Base-by-base conservation (phyloP, 2,329 filamentous ascomycete species). In the Lecanoromycetidae sp. region DNA sequence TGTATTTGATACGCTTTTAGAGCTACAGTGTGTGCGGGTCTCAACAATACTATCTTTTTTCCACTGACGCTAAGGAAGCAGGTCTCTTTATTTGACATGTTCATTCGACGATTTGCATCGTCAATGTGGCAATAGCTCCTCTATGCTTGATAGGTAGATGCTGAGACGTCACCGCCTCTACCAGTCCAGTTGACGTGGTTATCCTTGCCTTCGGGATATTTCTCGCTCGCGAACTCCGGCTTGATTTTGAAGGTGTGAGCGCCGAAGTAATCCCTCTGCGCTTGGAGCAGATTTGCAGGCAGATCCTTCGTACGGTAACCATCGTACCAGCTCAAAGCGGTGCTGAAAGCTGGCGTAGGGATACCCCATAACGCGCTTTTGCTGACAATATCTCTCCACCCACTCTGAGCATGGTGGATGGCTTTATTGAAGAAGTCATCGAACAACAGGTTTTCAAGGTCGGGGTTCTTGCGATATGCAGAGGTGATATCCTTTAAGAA, bases 101-200 rank as follows among this genome's bases (percentile, higher is more conserved):
- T 38, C 10, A 32, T 25, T 46, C 43, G 25, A 46, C 19, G 36
- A 9, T 23, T 34, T 10, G 22, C 9, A 47, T 10, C 32, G 22
- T 33, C 5, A 22, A 5, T 12, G 26, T 47, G 37, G 30, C 22
- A 15, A 32, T 41, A 26, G 2, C 19, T 25, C 7, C 29, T 56
- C 76, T 93, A 96, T 75, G 86, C 91, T 72, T 87, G 84, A 78
- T 98, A 98, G 59, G 88, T 96, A 44, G 88, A 94, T 61, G 91
- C 91, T 59, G 87, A 94, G 57, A 98, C 84, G 66, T 96, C 91
- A 64, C 91, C 91, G 65, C 91, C 91, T 67, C 91, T 84, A 61
- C 91, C 91, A 59, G 91, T 98, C 91, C 91, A 98, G 85, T 98
- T 98, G 69, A 96, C 87, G 79, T 98, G 91, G 65, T 90, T 91